phyloP scores from a whole-genome alignment of 768 basidiomycete species.

The Kwoniella dejecticola region DNA sequence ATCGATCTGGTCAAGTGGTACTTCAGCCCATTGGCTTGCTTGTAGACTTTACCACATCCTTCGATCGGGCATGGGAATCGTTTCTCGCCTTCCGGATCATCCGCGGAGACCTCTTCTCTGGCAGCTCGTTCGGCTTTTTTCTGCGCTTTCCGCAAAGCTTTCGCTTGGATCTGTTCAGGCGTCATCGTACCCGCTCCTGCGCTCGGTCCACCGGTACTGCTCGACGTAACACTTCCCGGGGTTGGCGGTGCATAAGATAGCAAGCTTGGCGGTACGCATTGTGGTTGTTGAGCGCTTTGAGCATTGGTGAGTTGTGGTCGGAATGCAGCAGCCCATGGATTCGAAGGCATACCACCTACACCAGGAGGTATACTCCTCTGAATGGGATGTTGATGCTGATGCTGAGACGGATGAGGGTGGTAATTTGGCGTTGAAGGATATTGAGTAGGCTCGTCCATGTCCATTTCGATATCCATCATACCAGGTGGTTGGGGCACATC shows the following conservation, averaged over 20 bases:
- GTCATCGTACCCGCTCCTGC: constrained; percentile 5
- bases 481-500: constrained; percentile 52
- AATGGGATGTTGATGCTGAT: constrained; percentile 4
- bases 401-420: neutral
- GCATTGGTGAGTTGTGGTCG: constrained; percentile 19
- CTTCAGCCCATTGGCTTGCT: constrained; percentile 55
- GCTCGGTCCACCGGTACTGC: neutral
- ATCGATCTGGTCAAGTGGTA: constrained; percentile 54
- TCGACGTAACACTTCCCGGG: neutral
- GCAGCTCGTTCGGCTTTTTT: constrained; percentile 42
- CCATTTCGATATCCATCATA: constrained; percentile 57
- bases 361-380: neutral
- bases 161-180: constrained; percentile 26
- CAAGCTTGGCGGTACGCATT: constrained; percentile 44
- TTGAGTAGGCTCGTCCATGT: constrained; percentile 47
- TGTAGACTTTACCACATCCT: constrained; percentile 55
- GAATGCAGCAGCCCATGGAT: constrained; percentile 46
- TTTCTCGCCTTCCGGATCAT: constrained; percentile 48
- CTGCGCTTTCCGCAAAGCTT: constrained; percentile 49
- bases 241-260: constrained; percentile 41
- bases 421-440: constrained; percentile 15
- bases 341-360: constrained; percentile 8
- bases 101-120: constrained; percentile 36
- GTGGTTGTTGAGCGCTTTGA: constrained; percentile 21
- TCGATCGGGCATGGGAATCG: constrained; percentile 54